These are phyloP conservation scores for Brasilioporus rufonigricans DNA, from an alignment of 768 basidiomycete genomes.

Conservation along the genomic window DNA sequence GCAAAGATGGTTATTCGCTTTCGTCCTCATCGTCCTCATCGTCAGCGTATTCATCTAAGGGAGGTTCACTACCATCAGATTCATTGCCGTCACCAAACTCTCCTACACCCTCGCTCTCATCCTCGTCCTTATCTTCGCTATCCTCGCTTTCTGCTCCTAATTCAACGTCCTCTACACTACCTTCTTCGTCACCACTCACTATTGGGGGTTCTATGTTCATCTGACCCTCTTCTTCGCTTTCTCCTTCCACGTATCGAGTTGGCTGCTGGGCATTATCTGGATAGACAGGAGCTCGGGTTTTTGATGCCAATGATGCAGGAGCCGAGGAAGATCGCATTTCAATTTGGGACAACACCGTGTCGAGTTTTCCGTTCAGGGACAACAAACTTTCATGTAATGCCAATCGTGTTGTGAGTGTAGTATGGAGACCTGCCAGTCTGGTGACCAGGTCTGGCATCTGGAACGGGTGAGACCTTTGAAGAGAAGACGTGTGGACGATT, in stretches of 20 bases:
- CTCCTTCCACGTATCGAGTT: constrained; percentile 72
- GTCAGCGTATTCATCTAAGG: constrained; percentile 53
- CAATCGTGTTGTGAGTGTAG: constrained; percentile 75
- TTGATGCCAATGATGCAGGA: constrained; percentile 52
- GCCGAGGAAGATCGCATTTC: constrained; percentile 79
- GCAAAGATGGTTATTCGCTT: constrained; percentile 39
- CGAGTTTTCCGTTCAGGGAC: constrained; percentile 83
- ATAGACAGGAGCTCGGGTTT: constrained; percentile 36
- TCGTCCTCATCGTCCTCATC: constrained; percentile 55
- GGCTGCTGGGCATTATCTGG: constrained; percentile 40
- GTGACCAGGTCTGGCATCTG: constrained; percentile 93
- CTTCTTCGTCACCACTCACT: constrained; percentile 65
- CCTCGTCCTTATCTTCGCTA: constrained; percentile 45
- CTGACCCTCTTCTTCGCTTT: constrained; percentile 66
- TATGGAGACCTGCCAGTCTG: constrained; percentile 80
- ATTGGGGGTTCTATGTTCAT: constrained; percentile 59
- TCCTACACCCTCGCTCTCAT: constrained; percentile 43
- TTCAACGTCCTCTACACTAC: constrained; percentile 78
- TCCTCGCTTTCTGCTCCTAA: constrained; percentile 63
- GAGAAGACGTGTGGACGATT: neutral
- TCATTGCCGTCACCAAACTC: constrained; percentile 41
- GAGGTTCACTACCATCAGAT: constrained; percentile 39
- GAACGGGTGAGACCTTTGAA: constrained; percentile 9
- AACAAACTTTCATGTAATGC: constrained; percentile 82
- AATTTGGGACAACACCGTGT: constrained; percentile 92